Percentiles rank a stretch among this genome's conserved stretches.
Evolutionary conservation across 768 basidiomycete species (phyloP).

Genomic region (Pleurotus tuoliensis): DNA sequence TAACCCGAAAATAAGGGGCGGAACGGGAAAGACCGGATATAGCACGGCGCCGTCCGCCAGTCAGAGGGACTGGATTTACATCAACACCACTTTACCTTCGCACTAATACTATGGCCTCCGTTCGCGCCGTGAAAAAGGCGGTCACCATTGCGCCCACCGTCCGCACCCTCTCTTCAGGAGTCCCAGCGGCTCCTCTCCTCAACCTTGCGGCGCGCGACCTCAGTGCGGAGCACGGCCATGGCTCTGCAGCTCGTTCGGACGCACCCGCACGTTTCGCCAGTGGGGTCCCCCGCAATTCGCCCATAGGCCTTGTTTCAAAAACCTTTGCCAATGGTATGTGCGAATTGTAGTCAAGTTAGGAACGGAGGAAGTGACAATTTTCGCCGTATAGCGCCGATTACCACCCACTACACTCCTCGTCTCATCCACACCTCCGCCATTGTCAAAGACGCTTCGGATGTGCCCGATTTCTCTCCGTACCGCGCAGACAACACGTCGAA

Average conservation of each 20-base stretch:
- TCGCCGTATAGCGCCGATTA: constrained; percentile 42
- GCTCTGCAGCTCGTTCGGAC: constrained; percentile 61
- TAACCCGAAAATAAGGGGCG: constrained; percentile 23
- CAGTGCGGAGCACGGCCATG: constrained; percentile 50
- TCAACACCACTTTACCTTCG: constrained; percentile 28
- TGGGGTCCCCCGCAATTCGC: constrained; percentile 42
- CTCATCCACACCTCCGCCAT: constrained; percentile 74
- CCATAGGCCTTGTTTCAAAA: constrained; percentile 58
- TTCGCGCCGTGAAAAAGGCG: constrained; percentile 77
- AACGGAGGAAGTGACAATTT: background rate
- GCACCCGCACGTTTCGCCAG: constrained; percentile 60
- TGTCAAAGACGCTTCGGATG: constrained; percentile 67
- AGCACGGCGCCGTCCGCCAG: constrained; percentile 6
- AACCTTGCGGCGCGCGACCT: constrained; percentile 69
- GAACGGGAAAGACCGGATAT: constrained; percentile 36
- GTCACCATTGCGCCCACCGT: constrained; percentile 80
- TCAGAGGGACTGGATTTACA: constrained; percentile 11
- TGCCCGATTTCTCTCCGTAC: constrained; percentile 88
- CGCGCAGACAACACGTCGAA: constrained; percentile 57
- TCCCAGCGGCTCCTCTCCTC: constrained; percentile 73
- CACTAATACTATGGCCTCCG: constrained; percentile 54
- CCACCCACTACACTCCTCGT: constrained; percentile 58
- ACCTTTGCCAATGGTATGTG: constrained; percentile 61
- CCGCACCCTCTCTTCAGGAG: constrained; percentile 72
- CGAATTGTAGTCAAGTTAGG: background rate